Percentiles rank a stretch among this genome's conserved stretches.
Evolutionary conservation across 768 basidiomycete genomes (phyloP).

Genomic region (Mycena albidolilacea): DNA sequence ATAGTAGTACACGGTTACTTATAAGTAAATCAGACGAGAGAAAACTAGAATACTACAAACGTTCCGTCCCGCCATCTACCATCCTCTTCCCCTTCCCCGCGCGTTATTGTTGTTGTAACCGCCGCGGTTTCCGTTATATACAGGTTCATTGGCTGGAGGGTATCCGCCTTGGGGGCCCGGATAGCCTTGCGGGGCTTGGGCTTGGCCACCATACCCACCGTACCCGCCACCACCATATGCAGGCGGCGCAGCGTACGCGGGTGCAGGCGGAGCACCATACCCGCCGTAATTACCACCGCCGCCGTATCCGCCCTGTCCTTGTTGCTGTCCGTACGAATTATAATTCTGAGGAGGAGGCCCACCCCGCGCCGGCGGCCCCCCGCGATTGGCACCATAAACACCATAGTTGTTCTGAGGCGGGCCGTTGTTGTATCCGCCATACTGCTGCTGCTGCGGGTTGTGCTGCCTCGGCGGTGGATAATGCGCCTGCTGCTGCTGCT

Average conservation of each 20-base stretch:
- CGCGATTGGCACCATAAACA: conserved; percentile 47
- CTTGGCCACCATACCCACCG: conserved; percentile 52
- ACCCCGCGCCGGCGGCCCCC: conserved; percentile 45
- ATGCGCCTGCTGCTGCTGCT: conserved; percentile 38
- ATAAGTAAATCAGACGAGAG: conserved; percentile 25
- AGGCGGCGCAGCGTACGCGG: conserved; percentile 44
- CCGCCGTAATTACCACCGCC: conserved; percentile 49
- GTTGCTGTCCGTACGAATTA: conserved; percentile 36
- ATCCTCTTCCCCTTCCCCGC: conserved; percentile 37
- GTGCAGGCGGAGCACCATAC: conserved; percentile 49
- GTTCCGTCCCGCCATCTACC: conserved; percentile 14
- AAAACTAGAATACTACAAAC: conserved; percentile 1
- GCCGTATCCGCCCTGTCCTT: conserved; percentile 50
- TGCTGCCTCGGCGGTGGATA: conserved; percentile 51
- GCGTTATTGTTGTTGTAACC: conserved; percentile 33
- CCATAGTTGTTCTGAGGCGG: conserved; percentile 42
- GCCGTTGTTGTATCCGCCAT: conserved; percentile 50
- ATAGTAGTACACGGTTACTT: conserved; percentile 16
- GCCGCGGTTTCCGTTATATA: conserved; percentile 30
- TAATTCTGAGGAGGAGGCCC: conserved; percentile 40
- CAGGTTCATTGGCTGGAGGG: conserved; percentile 13
- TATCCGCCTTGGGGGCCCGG: conserved; percentile 33
- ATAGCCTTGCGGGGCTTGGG: conserved; percentile 51
- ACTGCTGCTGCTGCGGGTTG: conserved; percentile 47
- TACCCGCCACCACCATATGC: conserved; percentile 58